Base-by-base conservation (phyloP, 2,329 filamentous ascomycete genomes). In the Pseudogymnoascus sp. region DNA sequence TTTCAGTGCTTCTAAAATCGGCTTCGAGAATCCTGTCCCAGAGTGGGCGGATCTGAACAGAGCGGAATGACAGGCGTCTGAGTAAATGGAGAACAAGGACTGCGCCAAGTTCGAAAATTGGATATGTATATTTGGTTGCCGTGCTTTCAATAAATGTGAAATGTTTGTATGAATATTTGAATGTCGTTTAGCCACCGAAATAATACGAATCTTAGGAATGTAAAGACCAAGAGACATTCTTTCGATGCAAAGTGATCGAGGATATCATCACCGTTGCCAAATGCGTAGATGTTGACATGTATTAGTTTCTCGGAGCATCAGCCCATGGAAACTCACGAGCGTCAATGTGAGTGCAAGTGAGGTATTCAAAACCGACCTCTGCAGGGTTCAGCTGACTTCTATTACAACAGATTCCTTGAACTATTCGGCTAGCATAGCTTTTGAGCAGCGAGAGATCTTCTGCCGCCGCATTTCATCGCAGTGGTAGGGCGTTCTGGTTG, bases 361-460 rank as follows among this genome's bases (percentile, higher is more conserved):
- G 63, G 50, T 71, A 65, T 12, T 12, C 25, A 38, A 71, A 66
- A 2, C 59, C 65, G 1, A n/a, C 60, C 6, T 66, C 63, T 33
- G 67, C 63, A 11, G 65, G 38, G n/a, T 65, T 28, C 11, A 69
- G 60, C 67, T 69, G 66, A n/a, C 65, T 67, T 12, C 67, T 60
- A 28, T 71, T 70, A 10, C 21, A 60, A 23, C 66, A 60, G 23
- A 72, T 16, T 6, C 21, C 21, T 11, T 44, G n/a, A 0, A 71
- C 69, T 2, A 8, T 42, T 33, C 66, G 35, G 12, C 66, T 62
- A 0, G 70, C 70, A 56, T 38, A 65, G 0, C 16, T 11, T 25
- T 72, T 72, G 25, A 72, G 59, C 5, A 65, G 61, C 4, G 47
- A 38, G 21, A 72, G 40, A 28, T 68, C n/a, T n/a, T n/a, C n/a